Base-by-base conservation (phyloP, 2,329 filamentous ascomycete species). In the Raffaelea ambrosiae region DNA sequence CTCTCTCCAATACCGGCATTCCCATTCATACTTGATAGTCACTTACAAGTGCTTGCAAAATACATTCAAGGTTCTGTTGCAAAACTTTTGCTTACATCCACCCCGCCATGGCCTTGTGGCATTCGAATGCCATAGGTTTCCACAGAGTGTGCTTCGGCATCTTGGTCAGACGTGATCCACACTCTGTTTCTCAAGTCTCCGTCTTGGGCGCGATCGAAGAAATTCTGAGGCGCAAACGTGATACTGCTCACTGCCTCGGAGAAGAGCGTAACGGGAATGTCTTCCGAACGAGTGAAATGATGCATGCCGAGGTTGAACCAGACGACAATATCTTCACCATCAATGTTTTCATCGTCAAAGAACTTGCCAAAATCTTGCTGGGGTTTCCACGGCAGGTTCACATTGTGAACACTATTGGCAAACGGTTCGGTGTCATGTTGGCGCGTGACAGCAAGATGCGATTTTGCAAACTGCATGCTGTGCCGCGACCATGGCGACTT, bases 241-340 rank as follows among this genome's bases (percentile, higher is more conserved):
- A 65, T 60, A 51, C 57, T 62, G 38, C 57, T 61, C 23, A 60
- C 58, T 5, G 62, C 62, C 49, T 62, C 59, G 20, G 56, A 55
- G 50, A 58, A 63, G 19, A 65, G 55, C 7, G 62, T 65, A 31
- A 61, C 60, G 21, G 62, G 62, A 1, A 67, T 50, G 44, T 67
- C 65, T 52, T 65, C 63, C 33, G 62, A 61, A 22, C 63, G 62
- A 2, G 70, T 72, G 20, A 73, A 63, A 53, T 76, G 72, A 54
- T 76, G 72, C 59, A 72, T 71, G 40, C 72, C 72, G 9, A 76
- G 58, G 54, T 76, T 76, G 54, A 76, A 68, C 63, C 71, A 76
- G 4, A 73, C 51, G 2, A 74, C 70, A 4, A 67, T 46, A 48
- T 68, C 65, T 50, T 66, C 61, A 41, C 65, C 63, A 21, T 67